phyloP scores from a whole-genome alignment of 306 rosid species.

The Macrotyloma uniflorum region DNA sequence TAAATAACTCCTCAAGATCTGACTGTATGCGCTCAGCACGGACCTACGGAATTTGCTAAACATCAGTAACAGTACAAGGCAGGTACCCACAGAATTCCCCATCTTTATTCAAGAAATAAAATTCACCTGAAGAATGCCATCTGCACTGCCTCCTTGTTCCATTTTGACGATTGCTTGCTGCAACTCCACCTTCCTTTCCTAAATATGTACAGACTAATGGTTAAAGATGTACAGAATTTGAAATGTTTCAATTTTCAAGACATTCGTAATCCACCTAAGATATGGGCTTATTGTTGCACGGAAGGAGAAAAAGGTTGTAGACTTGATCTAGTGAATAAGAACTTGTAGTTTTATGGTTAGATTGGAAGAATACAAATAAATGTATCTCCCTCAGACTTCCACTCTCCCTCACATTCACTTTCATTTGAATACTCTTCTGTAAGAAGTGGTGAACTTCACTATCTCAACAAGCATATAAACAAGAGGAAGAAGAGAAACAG shows the following conservation, averaged over 20 bases:
- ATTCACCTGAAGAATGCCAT: constrained; percentile 96
- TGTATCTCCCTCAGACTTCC: too few species aligned
- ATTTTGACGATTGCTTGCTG: constrained; percentile 92
- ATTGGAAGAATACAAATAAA: neutral
- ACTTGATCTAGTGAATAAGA: neutral
- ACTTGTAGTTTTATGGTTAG: neutral
- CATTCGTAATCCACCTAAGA: constrained; percentile 21
- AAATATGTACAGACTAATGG: constrained; percentile 28
- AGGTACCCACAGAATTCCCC: constrained; percentile 14
- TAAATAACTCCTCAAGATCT: constrained; percentile 82
- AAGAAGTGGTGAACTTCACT: too few species aligned
- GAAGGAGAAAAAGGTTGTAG: neutral
- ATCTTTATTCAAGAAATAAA: constrained; percentile 24
- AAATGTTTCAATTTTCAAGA: constrained; percentile 39
- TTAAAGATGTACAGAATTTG: constrained; percentile 34
- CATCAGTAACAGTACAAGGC: constrained; percentile 44
- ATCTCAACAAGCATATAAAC: neutral
- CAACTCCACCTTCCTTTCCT: constrained; percentile 87
- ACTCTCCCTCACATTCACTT: too few species aligned
- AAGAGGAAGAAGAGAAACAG: neutral
- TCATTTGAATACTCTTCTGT: too few species aligned
- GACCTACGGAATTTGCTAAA: constrained; percentile 58
- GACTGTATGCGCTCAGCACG: constrained; percentile 94
- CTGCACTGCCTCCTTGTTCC: constrained; percentile 96
- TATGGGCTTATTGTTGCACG: neutral